A percentile compares a stretch with the other conserved stretches of the same genome.
phyloP scores from a whole-genome alignment of 2,329 filamentous ascomycete genomes.

The Monosporascus ibericus region DNA sequence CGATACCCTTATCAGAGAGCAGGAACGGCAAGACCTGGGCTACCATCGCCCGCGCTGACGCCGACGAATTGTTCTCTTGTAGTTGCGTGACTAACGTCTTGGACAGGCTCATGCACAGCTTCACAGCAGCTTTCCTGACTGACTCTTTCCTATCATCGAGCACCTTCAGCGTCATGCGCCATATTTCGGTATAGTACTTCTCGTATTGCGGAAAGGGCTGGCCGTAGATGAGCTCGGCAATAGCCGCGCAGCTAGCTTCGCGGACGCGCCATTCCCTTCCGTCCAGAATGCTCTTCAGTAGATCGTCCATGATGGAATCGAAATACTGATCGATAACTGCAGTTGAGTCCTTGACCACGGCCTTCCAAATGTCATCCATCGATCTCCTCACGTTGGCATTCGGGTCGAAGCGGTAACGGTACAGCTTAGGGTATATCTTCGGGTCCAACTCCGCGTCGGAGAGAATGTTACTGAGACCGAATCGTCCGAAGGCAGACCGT shows the following conservation, averaged over 20 bases:
- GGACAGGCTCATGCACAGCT: slow-evolving; percentile 77
- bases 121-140: slow-evolving; percentile 74
- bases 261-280: slow-evolving; percentile 91
- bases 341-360: slow-evolving; percentile 83
- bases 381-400: slow-evolving; percentile 88
- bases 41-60: slow-evolving; percentile 72
- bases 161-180: slow-evolving; percentile 81
- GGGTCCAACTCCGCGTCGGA: slow-evolving; percentile 84
- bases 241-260: slow-evolving; percentile 85
- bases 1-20: slow-evolving; percentile 79
- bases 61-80: slow-evolving; percentile 67
- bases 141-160: slow-evolving; percentile 94
- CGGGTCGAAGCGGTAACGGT: slow-evolving; percentile 89
- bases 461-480: slow-evolving; percentile 86
- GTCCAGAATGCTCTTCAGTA: slow-evolving; percentile 72
- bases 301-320: slow-evolving; percentile 80
- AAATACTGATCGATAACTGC: slow-evolving; percentile 75
- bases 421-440: slow-evolving; percentile 92
- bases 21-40: slow-evolving; percentile 85
- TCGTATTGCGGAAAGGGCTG: slow-evolving; percentile 72
- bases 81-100: slow-evolving; percentile 80
- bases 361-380: slow-evolving; percentile 98
- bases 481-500: slow-evolving; percentile 90
- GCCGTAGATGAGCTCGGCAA: slow-evolving; percentile 82
- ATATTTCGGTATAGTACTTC: slow-evolving; percentile 77